Conservation (phyloP, 768 basidiomycete genomes). For the Auriscalpium orientale region DNA sequence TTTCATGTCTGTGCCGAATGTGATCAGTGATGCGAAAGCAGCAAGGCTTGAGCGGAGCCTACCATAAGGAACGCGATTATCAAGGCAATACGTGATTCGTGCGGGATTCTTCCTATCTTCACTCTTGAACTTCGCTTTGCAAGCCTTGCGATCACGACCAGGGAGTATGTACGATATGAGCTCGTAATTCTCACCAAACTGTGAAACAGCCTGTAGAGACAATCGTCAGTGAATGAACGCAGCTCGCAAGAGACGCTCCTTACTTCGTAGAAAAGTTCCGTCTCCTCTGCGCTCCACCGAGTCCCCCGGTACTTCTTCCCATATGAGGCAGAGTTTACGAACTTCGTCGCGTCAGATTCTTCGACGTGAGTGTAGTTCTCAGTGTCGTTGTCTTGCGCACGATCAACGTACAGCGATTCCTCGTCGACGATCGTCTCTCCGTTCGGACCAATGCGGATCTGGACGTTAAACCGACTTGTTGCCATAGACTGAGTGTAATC, state of each 20-base stretch:
- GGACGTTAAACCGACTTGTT: conserved; percentile 72
- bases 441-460: conserved; percentile 81
- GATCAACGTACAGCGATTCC: conserved; percentile 74
- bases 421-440: conserved; percentile 86
- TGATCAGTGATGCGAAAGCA: neutral
- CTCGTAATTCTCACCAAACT: conserved; percentile 91
- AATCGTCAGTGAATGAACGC: too few species aligned
- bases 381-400: conserved; percentile 58
- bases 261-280: conserved; percentile 82
- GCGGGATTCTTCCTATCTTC: conserved; percentile 78
- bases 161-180: conserved; percentile 82
- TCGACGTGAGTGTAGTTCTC: conserved; percentile 70
- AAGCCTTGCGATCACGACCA: conserved; percentile 79
- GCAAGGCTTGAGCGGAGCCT: conserved; percentile 19
- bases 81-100: conserved; percentile 71
- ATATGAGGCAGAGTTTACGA: conserved; percentile 79
- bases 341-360: conserved; percentile 77
- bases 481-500: conserved; percentile 61
- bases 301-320: conserved; percentile 74
- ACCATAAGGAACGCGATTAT: conserved; percentile 73
- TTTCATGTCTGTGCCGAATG: conserved; percentile 47
- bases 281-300: conserved; percentile 87
- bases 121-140: conserved; percentile 88
- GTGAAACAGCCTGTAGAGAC: conserved; percentile 64
- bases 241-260: conserved; percentile 19